Base-by-base conservation (phyloP, 768 basidiomycete genomes). In the Mycena rebaudengoi region DNA sequence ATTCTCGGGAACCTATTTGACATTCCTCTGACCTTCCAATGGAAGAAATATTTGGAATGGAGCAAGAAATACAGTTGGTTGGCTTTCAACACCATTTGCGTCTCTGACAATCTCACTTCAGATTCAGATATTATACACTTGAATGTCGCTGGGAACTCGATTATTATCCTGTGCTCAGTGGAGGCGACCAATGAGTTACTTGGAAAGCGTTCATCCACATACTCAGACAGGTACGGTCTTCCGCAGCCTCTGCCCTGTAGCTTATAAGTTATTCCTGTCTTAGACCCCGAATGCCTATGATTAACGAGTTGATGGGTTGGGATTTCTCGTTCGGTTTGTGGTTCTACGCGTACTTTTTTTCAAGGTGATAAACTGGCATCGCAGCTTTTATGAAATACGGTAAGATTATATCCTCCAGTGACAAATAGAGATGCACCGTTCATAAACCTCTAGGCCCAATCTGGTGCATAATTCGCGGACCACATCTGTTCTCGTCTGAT, bases 151-250 rank as follows among this genome's bases (percentile, higher is more conserved):
- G n/a, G n/a, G n/a, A n/a, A n/a, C n/a, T 69, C 70, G n/a, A 66
- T 75, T n/a, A 69, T 78, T 54, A 60, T 80, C 23, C 62, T 80
- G 39, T 80, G 76, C 58, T 76, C 74, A 10, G 58, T 67, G 48
- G 70, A 75, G 26, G 68, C 73, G 20, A 77, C 74, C 3, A 73
- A 70, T 37, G 79, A 79, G 7, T 70, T 81, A 2, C 70, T 81
- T 14, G 76, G 79, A 33, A 74, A 73, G 33, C 66, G 75, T 8
- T 77, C 77, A 1, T 63, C 68, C 7, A 76, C 75, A 6, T 80
- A 79, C 61, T 79, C 80, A 4, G 69, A 69, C 58, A 68, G 79
- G 13, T 62, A 16, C 16, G n/a, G n/a, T n/a, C n/a, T n/a, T 37
- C 39, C 14, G 10, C 52, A 12, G 21, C 23, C 14, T 35, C 21